These are phyloP conservation scores for Auxenochlorella protothecoides DNA, from an alignment of 139 green algal genomes.

Conservation along the genomic window DNA sequence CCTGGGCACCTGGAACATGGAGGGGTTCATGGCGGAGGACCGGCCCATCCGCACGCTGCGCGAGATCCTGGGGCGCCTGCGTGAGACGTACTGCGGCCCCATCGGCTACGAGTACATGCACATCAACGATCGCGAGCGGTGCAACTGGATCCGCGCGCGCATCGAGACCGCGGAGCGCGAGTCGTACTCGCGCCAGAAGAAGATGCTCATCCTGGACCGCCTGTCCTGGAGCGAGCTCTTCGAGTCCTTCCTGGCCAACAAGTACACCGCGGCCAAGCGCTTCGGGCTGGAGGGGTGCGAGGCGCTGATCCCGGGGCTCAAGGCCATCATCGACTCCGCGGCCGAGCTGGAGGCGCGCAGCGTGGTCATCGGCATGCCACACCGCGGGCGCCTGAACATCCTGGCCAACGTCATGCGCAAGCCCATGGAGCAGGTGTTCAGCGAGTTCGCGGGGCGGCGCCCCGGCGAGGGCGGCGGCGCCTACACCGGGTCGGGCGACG, in stretches of 20 bases:
- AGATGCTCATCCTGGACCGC: constrained; percentile 83
- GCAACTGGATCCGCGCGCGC: constrained; percentile 91
- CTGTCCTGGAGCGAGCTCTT: constrained; percentile 92
- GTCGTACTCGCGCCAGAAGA: constrained; percentile 41
- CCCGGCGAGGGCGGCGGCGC: constrained; percentile 21
- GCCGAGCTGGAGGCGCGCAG: constrained; percentile 78
- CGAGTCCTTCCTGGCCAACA: constrained; percentile 93
- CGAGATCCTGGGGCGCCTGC: constrained; percentile 74
- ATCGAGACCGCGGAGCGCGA: constrained; percentile 56
- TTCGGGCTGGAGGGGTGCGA: constrained; percentile 89
- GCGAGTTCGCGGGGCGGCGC: constrained; percentile 81
- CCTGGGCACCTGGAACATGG: constrained; percentile 80
- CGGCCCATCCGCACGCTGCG: constrained; percentile 71
- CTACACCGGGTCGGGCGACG: constrained; percentile 61
- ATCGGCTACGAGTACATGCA: constrained; percentile 98
- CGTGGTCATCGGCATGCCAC: constrained; percentile 87
- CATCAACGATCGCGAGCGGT: constrained; percentile 83
- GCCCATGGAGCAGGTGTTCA: constrained; percentile 92
- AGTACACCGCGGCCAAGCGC: constrained; percentile 80
- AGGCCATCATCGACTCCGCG: constrained; percentile 80
- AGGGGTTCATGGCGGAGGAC: constrained; percentile 83
- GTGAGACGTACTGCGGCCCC: constrained; percentile 81
- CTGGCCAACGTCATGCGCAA: constrained; percentile 98
- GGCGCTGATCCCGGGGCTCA: constrained; percentile 92
- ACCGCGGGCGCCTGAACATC: constrained; percentile 89